phyloP scores from a whole-genome alignment of 805 yeast species.

The Clavispora santaluciae region DNA sequence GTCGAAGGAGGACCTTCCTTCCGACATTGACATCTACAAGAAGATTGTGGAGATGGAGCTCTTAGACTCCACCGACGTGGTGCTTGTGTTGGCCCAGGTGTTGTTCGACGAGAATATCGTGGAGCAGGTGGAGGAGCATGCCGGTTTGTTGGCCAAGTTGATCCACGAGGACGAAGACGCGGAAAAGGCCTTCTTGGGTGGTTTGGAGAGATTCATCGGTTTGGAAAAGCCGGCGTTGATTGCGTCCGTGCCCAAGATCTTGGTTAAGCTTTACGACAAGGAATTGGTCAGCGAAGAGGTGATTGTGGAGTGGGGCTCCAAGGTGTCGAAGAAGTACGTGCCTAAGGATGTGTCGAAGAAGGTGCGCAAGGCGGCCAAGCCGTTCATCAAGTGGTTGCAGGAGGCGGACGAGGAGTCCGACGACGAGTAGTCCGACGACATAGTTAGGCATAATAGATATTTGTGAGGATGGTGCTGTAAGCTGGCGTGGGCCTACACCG shows the following conservation, averaged over 20 bases:
- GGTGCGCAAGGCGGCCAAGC: constrained; percentile 94
- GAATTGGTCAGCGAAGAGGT: constrained; percentile 85
- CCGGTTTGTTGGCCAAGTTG: constrained; percentile 77
- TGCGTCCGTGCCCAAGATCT: constrained; percentile 71
- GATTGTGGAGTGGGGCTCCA: constrained; percentile 79
- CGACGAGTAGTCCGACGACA: constrained; percentile 45
- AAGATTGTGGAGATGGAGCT: constrained; percentile 79
- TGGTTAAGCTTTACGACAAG: constrained; percentile 74
- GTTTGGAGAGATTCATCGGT: constrained; percentile 90
- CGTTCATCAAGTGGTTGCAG: constrained; percentile 90
- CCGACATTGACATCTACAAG: constrained; percentile 89
- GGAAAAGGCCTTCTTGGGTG: constrained; percentile 91
- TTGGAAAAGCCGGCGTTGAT: constrained; percentile 67
- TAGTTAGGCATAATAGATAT: too few relatives aligned
- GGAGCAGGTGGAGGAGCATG: constrained; percentile 67
- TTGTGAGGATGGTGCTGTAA: too few relatives aligned
- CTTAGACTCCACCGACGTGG: constrained; percentile 64
- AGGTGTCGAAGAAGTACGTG: constrained; percentile 87
- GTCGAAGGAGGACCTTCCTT: constrained; percentile 58
- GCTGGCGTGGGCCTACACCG: too few relatives aligned
- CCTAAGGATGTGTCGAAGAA: constrained; percentile 88
- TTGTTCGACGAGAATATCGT: constrained; percentile 76
- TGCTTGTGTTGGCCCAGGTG: constrained; percentile 89
- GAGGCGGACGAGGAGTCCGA: constrained; percentile 85
- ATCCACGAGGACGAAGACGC: constrained; percentile 56